Evolutionary conservation across 257 asterid species (phyloP).

Genomic region (Dorcoceras hygrometricum): DNA sequence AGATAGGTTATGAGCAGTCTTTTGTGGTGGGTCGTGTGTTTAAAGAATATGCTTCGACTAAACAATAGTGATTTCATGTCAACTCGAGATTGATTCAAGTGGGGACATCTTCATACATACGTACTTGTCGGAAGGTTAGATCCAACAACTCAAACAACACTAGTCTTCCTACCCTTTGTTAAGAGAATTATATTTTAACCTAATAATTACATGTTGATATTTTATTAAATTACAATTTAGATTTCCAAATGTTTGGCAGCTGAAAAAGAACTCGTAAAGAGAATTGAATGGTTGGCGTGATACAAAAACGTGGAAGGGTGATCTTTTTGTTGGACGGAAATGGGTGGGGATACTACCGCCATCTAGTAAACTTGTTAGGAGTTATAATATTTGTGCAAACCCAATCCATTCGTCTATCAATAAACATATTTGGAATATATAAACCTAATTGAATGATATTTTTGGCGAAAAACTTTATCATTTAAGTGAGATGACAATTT

Average conservation of each 20-base stretch:
- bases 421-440: no score
- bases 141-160: neutral
- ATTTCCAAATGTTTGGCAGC: neutral
- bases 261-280: neutral
- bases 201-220: no score
- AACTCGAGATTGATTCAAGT: neutral
- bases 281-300: neutral
- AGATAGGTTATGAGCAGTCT: neutral
- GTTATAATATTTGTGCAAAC: no score
- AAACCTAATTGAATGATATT: no score
- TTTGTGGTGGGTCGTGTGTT: slow-evolving; percentile 23
- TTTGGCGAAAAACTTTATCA: no score
- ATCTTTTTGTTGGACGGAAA: neutral
- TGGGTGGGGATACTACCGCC: neutral
- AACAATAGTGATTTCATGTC: neutral
- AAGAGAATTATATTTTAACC: no score
- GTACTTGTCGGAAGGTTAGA: neutral
- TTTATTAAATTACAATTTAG: neutral
- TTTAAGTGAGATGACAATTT: no score
- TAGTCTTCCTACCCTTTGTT: neutral
- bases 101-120: neutral
- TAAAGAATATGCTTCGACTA: neutral
- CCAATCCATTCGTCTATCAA: no score
- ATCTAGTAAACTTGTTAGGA: no score
- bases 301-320: neutral